Conservation (phyloP, 768 basidiomycete genomes). For the Russula griseocarnosa region DNA sequence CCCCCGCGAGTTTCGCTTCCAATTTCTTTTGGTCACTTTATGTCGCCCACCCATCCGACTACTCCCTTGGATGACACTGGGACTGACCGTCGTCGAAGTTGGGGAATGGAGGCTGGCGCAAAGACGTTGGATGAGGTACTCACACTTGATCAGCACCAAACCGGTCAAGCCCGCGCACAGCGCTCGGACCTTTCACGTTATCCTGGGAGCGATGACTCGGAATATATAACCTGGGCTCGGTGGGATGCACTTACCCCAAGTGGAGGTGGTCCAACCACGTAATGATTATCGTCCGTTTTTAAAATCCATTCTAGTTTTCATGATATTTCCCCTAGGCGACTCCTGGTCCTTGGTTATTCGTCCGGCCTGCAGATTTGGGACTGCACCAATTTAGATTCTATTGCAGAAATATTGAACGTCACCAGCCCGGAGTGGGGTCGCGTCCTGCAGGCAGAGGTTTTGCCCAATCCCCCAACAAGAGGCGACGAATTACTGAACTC, state of each 20-base stretch:
- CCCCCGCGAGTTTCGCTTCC: constrained; percentile 50
- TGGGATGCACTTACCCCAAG: constrained; percentile 39
- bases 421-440: constrained; percentile 37
- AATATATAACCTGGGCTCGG: constrained; percentile 43
- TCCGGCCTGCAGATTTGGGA: constrained; percentile 61
- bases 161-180: constrained; percentile 16
- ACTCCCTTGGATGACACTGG: constrained; percentile 2
- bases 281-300: constrained; percentile 11
- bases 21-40: constrained; percentile 45
- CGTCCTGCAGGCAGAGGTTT: constrained; percentile 40
- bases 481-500: constrained; percentile 35
- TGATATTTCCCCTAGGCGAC: constrained; percentile 33
- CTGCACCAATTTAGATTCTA: constrained; percentile 47
- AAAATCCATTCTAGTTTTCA: constrained; percentile 12
- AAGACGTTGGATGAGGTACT: constrained; percentile 32
- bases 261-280: constrained; percentile 24
- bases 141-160: constrained; percentile 23
- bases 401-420: constrained; percentile 54
- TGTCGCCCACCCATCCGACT: constrained; percentile 32
- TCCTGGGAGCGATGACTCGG: constrained; percentile 34
- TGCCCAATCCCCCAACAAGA: constrained; percentile 35
- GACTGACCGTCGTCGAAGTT: constrained; percentile 21
- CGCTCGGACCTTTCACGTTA: constrained; percentile 29
- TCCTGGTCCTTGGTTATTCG: constrained; percentile 53
- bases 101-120: constrained; percentile 18